These are phyloP conservation scores for Astrephomene gubernaculifera DNA, from an alignment of 139 green algal species.

Conservation along the genomic window DNA sequence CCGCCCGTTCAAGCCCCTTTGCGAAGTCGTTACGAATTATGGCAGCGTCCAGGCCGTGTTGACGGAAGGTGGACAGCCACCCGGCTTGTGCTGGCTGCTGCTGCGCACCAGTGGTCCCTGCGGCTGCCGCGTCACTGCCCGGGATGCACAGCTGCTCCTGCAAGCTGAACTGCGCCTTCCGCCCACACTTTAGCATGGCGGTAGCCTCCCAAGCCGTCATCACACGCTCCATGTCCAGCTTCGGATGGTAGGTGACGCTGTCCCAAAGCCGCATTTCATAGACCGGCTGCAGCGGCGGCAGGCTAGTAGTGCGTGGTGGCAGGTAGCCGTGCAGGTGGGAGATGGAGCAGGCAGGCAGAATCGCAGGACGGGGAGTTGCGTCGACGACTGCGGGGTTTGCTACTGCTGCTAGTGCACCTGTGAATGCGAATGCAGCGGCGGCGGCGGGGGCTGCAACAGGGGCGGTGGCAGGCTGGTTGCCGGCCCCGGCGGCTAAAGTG, in stretches of 20 bases:
- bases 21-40: not conserved
- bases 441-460: no score
- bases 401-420: no score
- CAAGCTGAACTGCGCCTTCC: not conserved
- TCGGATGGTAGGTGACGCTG: not conserved
- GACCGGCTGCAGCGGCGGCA: not conserved
- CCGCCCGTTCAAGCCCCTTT: not conserved
- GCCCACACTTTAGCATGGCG: not conserved
- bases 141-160: not conserved
- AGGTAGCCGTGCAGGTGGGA: not conserved
- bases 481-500: no score
- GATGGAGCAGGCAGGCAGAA: not conserved
- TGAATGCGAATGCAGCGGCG: no score
- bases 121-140: no score
- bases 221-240: not conserved
- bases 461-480: no score
- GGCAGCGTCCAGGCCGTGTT: not conserved
- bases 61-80: not conserved
- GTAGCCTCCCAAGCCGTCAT: not conserved
- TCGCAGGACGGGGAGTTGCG: no score
- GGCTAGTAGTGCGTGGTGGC: not conserved
- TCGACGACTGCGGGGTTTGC: no score
- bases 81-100: no score
- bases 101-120: no score
- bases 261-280: not conserved